Base-by-base conservation (phyloP, 2,329 filamentous ascomycete genomes). In the Diaporthe aspalathi region DNA sequence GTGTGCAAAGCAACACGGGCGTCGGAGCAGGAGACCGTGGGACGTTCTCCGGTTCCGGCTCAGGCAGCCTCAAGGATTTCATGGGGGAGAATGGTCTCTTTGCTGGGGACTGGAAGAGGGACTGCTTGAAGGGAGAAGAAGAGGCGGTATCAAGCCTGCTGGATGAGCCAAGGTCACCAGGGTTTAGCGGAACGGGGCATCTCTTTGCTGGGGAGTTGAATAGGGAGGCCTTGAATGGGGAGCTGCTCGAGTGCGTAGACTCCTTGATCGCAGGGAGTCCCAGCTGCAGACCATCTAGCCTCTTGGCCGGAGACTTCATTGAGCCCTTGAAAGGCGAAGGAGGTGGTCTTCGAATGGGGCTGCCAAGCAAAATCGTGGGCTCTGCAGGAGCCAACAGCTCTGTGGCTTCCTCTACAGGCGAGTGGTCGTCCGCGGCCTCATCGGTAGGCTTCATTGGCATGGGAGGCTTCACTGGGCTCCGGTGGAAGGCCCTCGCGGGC, bases 271-370 rank as follows among this genome's bases (percentile, higher is more conserved):
- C 43, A 35, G 72, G 43, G 27, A 70, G 49, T 7, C 72, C 67
- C 43, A 72, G 29, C 16, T 70, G 70, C 32, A 81, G 77, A 1
- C 80, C 72, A 2, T 88, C 94, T 54, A 83, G 77, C 45, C 83
- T 82, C 76, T 88, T 89, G 1, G 89, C 86, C 0, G 89, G 88
- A 1, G 87, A 88, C 73, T 84, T 88, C 77, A 90, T 81, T 0
- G 84, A 80, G 29, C 89, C 88, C 75, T 87, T 90, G 74, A 81
- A 83, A 0, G 89, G 85, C 1, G 88, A 87, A 6, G 83, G 76
- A 1, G 87, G 84, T 11, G 83, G 83, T 35, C 88, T 84, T 69
- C 87, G 86, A n/a, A 88, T 86, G 2, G 90, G 89, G 54, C 88
- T 91, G 24, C 79, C 82, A 53, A 90, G 79, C 16, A 83, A 79